phyloP scores from a whole-genome alignment of 2,329 filamentous ascomycete species.

The Claviceps sorghi region DNA sequence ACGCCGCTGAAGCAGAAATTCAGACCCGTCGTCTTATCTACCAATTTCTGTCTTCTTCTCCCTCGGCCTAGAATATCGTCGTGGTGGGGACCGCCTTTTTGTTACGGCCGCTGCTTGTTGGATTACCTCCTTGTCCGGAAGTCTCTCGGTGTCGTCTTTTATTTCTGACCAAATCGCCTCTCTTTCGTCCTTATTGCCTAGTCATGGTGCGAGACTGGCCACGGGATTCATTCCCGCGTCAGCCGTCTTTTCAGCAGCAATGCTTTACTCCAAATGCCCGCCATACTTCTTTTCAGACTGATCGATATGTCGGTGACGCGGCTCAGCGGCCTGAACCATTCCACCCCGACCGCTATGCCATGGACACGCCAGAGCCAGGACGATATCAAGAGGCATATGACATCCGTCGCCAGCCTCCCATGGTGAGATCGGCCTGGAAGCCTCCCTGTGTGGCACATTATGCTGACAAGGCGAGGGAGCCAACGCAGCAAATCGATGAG shows the following conservation, averaged over 20 bases:
- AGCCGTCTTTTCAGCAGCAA: conserved; percentile 14
- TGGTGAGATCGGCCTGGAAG: conserved; percentile 17
- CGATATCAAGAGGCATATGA: conserved; percentile 23
- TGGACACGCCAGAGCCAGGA: conserved; percentile 16
- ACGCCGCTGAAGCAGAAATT: background rate
- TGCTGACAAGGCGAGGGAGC: conserved; percentile 4
- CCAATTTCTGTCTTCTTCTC: background rate
- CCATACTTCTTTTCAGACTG: conserved; percentile 15
- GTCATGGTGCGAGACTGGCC: conserved; percentile 28
- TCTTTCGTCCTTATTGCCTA: background rate
- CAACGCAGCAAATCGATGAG: conserved; percentile 31
- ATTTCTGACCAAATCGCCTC: background rate
- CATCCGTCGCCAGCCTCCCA: conserved; percentile 21
- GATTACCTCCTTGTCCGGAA: background rate
- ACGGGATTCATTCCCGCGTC: conserved; percentile 24
- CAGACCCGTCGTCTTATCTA: background rate
- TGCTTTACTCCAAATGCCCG: conserved; percentile 14
- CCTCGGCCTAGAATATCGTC: background rate
- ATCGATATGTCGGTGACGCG: conserved; percentile 16
- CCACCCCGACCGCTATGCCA: conserved; percentile 15
- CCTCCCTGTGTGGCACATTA: background rate
- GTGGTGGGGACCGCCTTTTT: background rate
- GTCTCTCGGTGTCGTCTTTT: background rate
- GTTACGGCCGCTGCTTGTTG: background rate
- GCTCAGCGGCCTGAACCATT: conserved; percentile 18